phyloP scores from a whole-genome alignment of 192 early-diverging fungal genomes.

The Funneliformis mosseae region DNA sequence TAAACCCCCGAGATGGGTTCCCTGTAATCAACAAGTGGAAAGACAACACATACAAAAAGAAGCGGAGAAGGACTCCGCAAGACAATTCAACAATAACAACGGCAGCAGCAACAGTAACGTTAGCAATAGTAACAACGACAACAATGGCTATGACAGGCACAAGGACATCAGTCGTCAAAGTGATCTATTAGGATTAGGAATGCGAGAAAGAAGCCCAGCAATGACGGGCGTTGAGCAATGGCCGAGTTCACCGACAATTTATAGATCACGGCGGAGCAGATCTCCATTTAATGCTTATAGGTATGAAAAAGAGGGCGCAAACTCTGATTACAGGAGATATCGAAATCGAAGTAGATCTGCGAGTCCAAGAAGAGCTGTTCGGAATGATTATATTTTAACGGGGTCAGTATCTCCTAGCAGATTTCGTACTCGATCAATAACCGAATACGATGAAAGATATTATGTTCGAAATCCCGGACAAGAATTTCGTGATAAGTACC shows the following conservation, averaged over 20 bases:
- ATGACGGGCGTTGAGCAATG: not conserved
- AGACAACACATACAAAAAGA: not conserved
- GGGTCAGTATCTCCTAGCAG: constrained; percentile 6
- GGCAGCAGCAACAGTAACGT: no score
- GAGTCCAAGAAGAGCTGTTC: constrained; percentile 1
- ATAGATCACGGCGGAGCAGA: not conserved
- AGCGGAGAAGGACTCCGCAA: not conserved
- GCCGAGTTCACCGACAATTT: not conserved
- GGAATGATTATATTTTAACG: not conserved
- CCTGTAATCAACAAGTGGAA: not conserved
- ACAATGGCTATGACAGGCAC: not conserved
- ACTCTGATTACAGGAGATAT: not conserved
- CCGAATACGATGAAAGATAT: constrained; percentile 14
- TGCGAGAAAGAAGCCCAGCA: not conserved
- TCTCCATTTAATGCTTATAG: not conserved
- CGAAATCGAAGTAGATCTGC: constrained; percentile 8
- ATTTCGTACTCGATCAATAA: not conserved
- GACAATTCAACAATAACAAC: not conserved
- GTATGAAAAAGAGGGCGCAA: not conserved
- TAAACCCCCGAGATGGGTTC: not conserved
- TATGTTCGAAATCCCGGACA: not conserved
- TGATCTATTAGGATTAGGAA: not conserved
- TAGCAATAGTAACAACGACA: no score
- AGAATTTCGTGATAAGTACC: constrained; percentile 9
- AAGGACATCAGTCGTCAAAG: not conserved